Evolutionary conservation across 495 filamentous ascomycete genomes (phyloP), one percentile per base, ranked within the genome.

Genomic region (Penicillium steckii): DNA sequence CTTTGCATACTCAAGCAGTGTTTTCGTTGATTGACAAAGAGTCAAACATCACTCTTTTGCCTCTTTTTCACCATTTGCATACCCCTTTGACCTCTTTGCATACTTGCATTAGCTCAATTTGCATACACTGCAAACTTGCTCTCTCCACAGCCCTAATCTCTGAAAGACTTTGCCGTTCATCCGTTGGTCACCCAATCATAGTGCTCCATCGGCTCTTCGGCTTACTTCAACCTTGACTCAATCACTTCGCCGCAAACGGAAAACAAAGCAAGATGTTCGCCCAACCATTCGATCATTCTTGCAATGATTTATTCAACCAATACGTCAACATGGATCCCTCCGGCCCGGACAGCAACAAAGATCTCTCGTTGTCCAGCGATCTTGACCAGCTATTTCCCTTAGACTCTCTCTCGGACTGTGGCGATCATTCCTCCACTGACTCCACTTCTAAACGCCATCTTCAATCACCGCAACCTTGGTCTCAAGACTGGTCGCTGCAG

Each of bases 301-400:
- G 73, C 67, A 76, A 75, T 65, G 73, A 77, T 58, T 57, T 80
- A 56, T 79, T 80, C 65, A 76, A 73, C 59, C 74, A 80, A 66
- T 77, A 73, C 59, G 71, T 79, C 65, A 75, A 77, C 51, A 68
- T 74, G 64, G 74, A 77, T 46, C 64, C 66, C 40, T 62, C 67
- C n/a, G 65, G 57, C 37, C 53, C 64, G 44, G 71, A 77, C 57
- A 66, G 58, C 53, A 69, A 71, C 63, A 75, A 74, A 64, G 71
- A 73, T 45, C 60, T 72, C 53, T 64, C 71, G 46, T 74, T 79
- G 58, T 56, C 65, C 30, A 61, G 70, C 32, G 69, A 78, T 41
- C 62, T 74, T 48, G 78, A 76, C 44, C 73, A 74, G 49, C 54
- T 74, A 29, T 73, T 80, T 60, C 52, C 67, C 22, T 57, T 73